Evolutionary conservation across 2,329 filamentous ascomycete genomes (phyloP), one percentile per base, ranked within the genome.

Genomic region (Tolypocladium nubicola): DNA sequence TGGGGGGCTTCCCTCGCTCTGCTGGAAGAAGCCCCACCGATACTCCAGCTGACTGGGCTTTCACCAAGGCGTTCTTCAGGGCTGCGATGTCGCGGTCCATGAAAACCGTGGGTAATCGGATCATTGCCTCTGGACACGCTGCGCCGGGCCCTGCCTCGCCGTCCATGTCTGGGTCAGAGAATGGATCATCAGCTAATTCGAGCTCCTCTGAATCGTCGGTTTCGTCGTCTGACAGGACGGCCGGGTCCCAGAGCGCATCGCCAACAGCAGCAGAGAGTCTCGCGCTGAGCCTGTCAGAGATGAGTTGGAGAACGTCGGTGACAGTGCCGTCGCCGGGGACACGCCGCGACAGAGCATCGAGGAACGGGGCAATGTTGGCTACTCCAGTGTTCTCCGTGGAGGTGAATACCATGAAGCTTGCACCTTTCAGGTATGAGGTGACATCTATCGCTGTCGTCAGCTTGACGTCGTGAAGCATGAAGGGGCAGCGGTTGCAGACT

Each of bases 41-140:
- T 70, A 90, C 89, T 0, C 90, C 90, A 1, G 84, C 82, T 1
- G 74, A 63, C 64, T 84, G 86, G 3, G 81, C 83, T 26, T 71
- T 70, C 43, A 74, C 75, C 10, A 96, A 56, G 37, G 69, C 66
- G 16, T 43, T 58, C 39, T 39, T 57, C 30, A 57, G 50, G 30
- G 23, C 49, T 35, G 14, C 26, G 37, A 38, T 38, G 37, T 38
- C 37, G 13, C 37, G 37, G 11, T 37, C 35, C 37, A 11, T 38
- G 13, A 14, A 37, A 37, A 14, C 11, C 35, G 35, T 37, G 35
- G 35, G 35, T 37, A 38, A 38, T 4, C 13, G 37, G 37, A 13
- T 16, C 37, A 11, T 38, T 1, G 14, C 13, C 13, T 13, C 37
- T 38, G 37, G 14, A 38, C 5, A 38, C 13, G 37, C 13, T 38